Conservation (phyloP, 2,329 filamentous ascomycete genomes). For the Xylaria sp. region DNA sequence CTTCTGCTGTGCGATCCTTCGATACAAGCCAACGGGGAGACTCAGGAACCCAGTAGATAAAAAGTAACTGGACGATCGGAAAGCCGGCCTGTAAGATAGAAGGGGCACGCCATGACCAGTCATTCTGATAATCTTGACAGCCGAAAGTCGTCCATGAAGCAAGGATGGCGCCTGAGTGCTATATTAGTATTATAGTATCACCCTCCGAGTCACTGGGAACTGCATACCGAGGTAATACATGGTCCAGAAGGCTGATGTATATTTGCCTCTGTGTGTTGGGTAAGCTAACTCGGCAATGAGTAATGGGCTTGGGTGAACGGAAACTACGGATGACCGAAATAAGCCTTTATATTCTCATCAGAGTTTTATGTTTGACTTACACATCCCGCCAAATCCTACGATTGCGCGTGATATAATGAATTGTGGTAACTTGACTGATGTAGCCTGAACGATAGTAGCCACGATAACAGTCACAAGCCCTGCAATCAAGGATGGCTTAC, state of each 20-base stretch:
- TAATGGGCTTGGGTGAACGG: constrained; percentile 51
- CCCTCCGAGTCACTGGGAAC: neutral
- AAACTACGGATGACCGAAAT: constrained; percentile 43
- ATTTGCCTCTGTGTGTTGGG: constrained; percentile 50
- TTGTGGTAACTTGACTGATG: constrained; percentile 51
- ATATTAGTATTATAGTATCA: constrained; percentile 2
- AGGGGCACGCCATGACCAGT: constrained; percentile 49
- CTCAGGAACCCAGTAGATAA: constrained; percentile 46
- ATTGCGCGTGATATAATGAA: constrained; percentile 52
- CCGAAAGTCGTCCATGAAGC: constrained; percentile 55
- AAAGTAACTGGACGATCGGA: constrained; percentile 34
- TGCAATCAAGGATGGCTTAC: constrained; percentile 41
- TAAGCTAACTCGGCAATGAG: constrained; percentile 52
- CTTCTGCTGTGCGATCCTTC: constrained; percentile 46
- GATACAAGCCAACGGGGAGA: constrained; percentile 51
- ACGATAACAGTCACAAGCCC: constrained; percentile 52
- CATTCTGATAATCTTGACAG: constrained; percentile 42
- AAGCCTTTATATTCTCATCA: neutral
- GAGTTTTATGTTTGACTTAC: neutral
- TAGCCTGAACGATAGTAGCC: constrained; percentile 52
- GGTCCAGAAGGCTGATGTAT: constrained; percentile 51
- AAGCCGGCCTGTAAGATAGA: constrained; percentile 47
- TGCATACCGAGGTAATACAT: constrained; percentile 51
- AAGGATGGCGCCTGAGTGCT: constrained; percentile 43
- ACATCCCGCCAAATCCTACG: constrained; percentile 52